Base-by-base conservation (phyloP, 805 yeast species). In the Pichia cabralensis region DNA sequence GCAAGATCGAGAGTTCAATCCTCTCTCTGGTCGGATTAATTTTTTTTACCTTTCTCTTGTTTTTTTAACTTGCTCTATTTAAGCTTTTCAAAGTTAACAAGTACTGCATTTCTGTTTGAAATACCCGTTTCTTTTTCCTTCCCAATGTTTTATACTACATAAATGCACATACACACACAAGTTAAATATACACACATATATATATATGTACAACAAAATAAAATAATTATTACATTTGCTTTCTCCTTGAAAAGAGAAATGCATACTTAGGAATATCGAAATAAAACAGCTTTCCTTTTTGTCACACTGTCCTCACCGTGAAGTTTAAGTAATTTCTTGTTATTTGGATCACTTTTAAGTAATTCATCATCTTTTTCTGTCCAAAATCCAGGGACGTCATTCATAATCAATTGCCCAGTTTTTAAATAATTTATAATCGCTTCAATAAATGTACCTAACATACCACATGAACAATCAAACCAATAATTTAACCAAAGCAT, bases 1-100 rank as follows among this genome's bases (percentile, higher is more conserved):
- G 72, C 72, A 68, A 68, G 74, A 68, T 65, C 74, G 74, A 54
- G 72, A 68, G 74, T 67, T 67, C 74, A 60, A 67, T 57, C 74
- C 74, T 68, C 72, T 54, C 73, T 64, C 69, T 54, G 73, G 71
- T 67, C 73, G 73, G 10, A 27, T 22, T 20, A 20, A 20, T 3
- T 22, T 28, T 31, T 33, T 28, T 31, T 14, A n/a, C 2, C 19
- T 29, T 22, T 17, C 6, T 13, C 17, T 12, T 6, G 13, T 26
- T 8, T n/a, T 27, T 27, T 31, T 14, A 13, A 21, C 7, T 5
- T 18, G 2, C 8, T 9, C 15, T 10, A 18, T 11, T 14, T 8
- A 13, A 12, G 5, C 15, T 13, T 13, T 9, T n/a, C n/a, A n/a
- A n/a, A 13, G 12, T 5, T 2, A 33, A 27, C 23, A n/a, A n/a